Conservation (phyloP, 1,139 yeast genomes). For the Insectozyma bohioensis region DNA sequence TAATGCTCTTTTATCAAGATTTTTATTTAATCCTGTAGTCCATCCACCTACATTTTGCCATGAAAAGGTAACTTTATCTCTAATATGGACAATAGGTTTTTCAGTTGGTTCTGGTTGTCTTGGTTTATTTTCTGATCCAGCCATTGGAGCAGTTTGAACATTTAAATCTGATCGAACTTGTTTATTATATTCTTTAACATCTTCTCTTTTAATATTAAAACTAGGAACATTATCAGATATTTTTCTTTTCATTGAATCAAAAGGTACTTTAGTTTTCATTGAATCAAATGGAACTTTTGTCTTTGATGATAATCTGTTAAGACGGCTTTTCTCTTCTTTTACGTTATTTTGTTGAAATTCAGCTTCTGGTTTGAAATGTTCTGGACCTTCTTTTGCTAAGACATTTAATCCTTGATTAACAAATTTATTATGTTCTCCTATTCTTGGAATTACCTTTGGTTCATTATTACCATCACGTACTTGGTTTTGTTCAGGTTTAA, state of each 20-base stretch:
- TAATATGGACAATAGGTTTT: constrained; percentile 21
- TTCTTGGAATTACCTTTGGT: too few relatives aligned
- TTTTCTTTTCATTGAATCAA: too few relatives aligned
- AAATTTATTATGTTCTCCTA: too few relatives aligned
- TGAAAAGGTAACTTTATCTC: constrained; percentile 36
- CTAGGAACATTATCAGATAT: constrained; percentile 6
- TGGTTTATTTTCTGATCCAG: constrained; percentile 6
- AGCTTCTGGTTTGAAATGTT: too few relatives aligned
- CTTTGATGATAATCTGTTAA: too few relatives aligned
- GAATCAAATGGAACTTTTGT: too few relatives aligned
- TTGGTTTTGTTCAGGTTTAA: too few relatives aligned
- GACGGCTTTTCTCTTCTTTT: not conserved
- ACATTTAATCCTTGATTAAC: too few relatives aligned
- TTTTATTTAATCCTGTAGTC: constrained; percentile 21
- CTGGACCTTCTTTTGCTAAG: too few relatives aligned
- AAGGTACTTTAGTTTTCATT: too few relatives aligned
- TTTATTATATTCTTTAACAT: constrained; percentile 32
- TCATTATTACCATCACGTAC: too few relatives aligned
- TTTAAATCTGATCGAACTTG: constrained; percentile 19
- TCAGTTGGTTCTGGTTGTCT: constrained; percentile 7
- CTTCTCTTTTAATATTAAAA: constrained; percentile 23
- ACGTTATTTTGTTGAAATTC: not conserved
- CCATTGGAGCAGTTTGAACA: constrained; percentile 9
- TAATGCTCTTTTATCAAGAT: constrained; percentile 26
- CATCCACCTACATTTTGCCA: constrained; percentile 47